Conservation (phyloP, 305 asterid species). For the Andrographis paniculata region DNA sequence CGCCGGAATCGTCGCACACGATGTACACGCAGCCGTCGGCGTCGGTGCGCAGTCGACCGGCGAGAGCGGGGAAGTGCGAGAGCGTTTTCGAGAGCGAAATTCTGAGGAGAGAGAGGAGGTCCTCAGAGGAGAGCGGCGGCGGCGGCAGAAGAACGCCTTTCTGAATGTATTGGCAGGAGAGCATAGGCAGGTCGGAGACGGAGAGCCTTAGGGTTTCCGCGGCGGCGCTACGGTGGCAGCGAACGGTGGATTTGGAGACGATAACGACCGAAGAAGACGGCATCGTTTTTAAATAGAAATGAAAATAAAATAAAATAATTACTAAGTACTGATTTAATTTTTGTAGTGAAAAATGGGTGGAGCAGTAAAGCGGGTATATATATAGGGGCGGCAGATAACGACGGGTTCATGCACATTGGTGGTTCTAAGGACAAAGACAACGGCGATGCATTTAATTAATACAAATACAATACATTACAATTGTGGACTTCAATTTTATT, state of each 20-base stretch:
- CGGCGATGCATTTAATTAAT: too few species aligned
- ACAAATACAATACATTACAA: too few species aligned
- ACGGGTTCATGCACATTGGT: too few species aligned
- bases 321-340: not conserved
- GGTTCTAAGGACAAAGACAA: too few species aligned
- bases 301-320: not conserved
- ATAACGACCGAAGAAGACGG: slow-evolving; percentile 64
- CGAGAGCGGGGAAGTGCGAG: slow-evolving; percentile 69
- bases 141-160: slow-evolving; percentile 67
- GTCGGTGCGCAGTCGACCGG: slow-evolving; percentile 67
- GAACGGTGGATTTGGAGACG: slow-evolving; percentile 57
- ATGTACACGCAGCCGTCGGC: slow-evolving; percentile 49
- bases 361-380: too few species aligned
- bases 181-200: slow-evolving; percentile 97
- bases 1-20: slow-evolving; percentile 53
- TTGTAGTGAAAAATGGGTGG: too few species aligned
- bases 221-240: slow-evolving; percentile 42
- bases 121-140: slow-evolving; percentile 33
- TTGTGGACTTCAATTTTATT: too few species aligned
- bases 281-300: slow-evolving; percentile 26
- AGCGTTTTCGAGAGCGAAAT: slow-evolving; percentile 58
- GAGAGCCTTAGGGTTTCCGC: slow-evolving; percentile 59
- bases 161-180: slow-evolving; percentile 88
- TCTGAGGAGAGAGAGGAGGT: slow-evolving; percentile 51
- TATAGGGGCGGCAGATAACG: too few species aligned